Base-by-base conservation (phyloP, 2,329 filamentous ascomycete genomes). In the Huntiella savannae region DNA sequence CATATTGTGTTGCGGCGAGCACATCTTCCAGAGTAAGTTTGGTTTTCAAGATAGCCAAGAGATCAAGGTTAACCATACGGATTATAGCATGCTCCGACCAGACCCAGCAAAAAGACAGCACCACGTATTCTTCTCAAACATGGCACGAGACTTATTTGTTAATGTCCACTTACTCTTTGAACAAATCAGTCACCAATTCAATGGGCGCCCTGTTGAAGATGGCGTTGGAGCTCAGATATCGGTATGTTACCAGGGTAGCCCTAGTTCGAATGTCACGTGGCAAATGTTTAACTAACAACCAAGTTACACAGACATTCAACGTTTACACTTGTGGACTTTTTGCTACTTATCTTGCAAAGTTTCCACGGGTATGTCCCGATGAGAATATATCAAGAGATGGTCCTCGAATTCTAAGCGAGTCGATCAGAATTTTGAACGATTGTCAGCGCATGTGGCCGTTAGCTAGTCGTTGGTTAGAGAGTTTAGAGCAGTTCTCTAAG, bases 321-420 rank as follows among this genome's bases (percentile, higher is more conserved):
- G 67, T 72, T 10, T 73, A 72, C 44, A 69, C 62, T n/a, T 72
- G 69, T 50, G 69, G 68, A 11, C 58, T 73, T 17, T 63, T 73
- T 46, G 64, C 68, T 5, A 64, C 63, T 3, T 73, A 73, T 45
- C 56, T 71, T 2, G 68, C 63, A 55, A 70, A 67, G 54, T 71
- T 70, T 48, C 67, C 68, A 5, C 12, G 48, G 68, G 65, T 68
- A 39, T 68, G 63, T 45, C 61, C 62, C 5, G 65, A 69, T 37
- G 54, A 55, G 3, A 46, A 41, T 3, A 62, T 69, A 32, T 56
- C 60, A 33, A 56, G 57, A 12, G 59, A 64, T 35, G 67, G 66
- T 3, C 62, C 63, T 2, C 54, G 55, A 35, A 71, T 73, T 59
- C 65, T 71, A 5, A 58, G 62, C 15, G 60, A 63, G 6, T 65